A percentile compares a stretch with the other conserved stretches of the same genome.
Conservation (phyloP, 2,329 filamentous ascomycete species). For the Curvularia sp. region DNA sequence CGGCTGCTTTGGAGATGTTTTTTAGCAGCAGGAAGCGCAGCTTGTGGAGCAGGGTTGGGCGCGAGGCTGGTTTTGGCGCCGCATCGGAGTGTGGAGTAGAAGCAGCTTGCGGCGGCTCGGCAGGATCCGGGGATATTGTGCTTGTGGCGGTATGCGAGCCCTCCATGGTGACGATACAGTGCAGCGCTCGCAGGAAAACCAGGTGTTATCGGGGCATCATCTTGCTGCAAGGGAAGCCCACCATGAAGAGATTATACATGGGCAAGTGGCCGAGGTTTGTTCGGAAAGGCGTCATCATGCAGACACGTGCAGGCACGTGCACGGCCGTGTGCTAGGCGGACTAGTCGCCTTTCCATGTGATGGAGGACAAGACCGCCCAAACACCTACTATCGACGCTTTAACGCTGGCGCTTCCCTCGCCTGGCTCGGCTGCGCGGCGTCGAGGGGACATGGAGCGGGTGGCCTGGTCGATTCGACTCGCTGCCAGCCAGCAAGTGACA, state of each 20-base stretch:
- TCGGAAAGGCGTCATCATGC: slow-evolving; percentile 14
- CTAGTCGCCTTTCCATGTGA: slow-evolving; percentile 15
- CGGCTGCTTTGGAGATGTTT: slow-evolving; percentile 27
- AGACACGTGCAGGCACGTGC: slow-evolving; percentile 10
- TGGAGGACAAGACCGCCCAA: neutral
- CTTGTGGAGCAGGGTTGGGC: slow-evolving; percentile 20
- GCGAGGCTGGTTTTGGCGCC: slow-evolving; percentile 13
- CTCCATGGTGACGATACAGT: slow-evolving; percentile 19
- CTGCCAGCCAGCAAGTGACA: neutral
- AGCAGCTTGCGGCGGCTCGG: slow-evolving; percentile 4
- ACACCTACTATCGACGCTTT: neutral
- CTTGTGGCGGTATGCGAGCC: slow-evolving; percentile 25
- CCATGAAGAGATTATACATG: slow-evolving; percentile 1
- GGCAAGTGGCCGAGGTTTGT: slow-evolving; percentile 19
- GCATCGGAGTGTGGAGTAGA: slow-evolving; percentile 18
- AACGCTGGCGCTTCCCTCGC: slow-evolving; percentile 4
- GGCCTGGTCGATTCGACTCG: neutral
- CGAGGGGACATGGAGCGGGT: neutral
- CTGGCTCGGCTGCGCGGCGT: neutral
- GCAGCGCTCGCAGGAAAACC: neutral
- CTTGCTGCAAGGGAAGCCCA: neutral
- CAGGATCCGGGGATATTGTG: slow-evolving; percentile 30
- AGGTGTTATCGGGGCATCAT: slow-evolving; percentile 12
- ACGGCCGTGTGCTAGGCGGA: neutral
- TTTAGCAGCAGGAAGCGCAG: slow-evolving; percentile 28